Evolutionary conservation across 2,329 filamentous ascomycete genomes (phyloP).

Genomic region (Xylariales sp.): DNA sequence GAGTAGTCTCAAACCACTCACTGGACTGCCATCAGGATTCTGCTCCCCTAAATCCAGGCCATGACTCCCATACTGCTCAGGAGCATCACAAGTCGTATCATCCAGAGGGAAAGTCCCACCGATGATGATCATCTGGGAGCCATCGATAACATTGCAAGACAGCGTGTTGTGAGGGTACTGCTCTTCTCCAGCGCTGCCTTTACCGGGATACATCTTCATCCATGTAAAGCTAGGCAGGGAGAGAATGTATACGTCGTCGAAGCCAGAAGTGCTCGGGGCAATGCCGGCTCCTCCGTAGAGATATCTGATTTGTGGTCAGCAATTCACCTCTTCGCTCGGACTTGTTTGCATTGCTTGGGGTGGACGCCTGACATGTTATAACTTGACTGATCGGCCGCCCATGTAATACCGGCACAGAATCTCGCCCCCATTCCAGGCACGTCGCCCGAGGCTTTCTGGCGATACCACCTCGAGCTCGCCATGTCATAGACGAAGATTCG

Average conservation of each 20-base stretch:
- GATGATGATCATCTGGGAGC: constrained; percentile 58
- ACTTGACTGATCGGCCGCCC: constrained; percentile 54
- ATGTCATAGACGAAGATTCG: constrained; percentile 58
- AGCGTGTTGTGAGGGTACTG: constrained; percentile 48
- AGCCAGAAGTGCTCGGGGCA: constrained; percentile 42
- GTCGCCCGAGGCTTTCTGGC: constrained; percentile 49
- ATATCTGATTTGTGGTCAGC: no score
- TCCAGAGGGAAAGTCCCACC: constrained; percentile 53
- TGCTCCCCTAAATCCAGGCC: constrained; percentile 50
- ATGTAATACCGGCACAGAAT: constrained; percentile 58
- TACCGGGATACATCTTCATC: constrained; percentile 49
- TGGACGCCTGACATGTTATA: constrained; percentile 54
- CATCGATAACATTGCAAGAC: constrained; percentile 52
- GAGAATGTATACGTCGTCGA: constrained; percentile 59
- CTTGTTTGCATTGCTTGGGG: no score
- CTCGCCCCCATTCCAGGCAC: constrained; percentile 48
- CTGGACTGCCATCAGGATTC: constrained; percentile 35
- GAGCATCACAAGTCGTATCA: constrained; percentile 42
- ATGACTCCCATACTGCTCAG: constrained; percentile 49
- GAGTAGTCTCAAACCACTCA: no score
- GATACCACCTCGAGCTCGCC: constrained; percentile 54
- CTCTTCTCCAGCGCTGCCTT: constrained; percentile 33
- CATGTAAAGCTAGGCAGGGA: constrained; percentile 59
- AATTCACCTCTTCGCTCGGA: no score
- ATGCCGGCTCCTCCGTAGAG: constrained; percentile 55